phyloP scores from a whole-genome alignment of 495 filamentous ascomycete genomes.

The Trichoderma erinaceum region DNA sequence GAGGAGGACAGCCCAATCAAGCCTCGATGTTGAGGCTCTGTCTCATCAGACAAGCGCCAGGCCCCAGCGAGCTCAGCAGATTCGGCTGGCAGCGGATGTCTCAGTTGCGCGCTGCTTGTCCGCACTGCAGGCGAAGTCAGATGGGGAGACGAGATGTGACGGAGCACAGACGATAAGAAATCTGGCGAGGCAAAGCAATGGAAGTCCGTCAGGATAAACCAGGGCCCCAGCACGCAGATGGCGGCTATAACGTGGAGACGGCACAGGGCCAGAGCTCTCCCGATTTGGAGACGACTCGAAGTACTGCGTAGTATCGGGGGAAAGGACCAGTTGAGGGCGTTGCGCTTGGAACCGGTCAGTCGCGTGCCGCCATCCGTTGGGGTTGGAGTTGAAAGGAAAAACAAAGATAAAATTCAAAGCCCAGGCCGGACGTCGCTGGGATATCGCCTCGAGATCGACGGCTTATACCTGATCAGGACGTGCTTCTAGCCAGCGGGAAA shows the following conservation, averaged over 20 bases:
- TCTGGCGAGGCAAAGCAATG: background rate
- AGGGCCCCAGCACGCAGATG: slow-evolving; percentile 6
- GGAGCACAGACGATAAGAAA: background rate
- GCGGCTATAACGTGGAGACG: slow-evolving; percentile 10
- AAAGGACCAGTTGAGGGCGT: slow-evolving; percentile 6
- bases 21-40: background rate
- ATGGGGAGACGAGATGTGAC: background rate
- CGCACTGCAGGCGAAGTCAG: background rate
- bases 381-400: background rate
- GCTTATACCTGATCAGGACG: too few relatives aligned
- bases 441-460: background rate
- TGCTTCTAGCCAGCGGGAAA: background rate
- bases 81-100: slow-evolving; percentile 5
- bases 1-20: background rate
- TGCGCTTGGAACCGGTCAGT: slow-evolving; percentile 1
- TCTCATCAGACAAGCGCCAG: background rate
- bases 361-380: slow-evolving; percentile 10
- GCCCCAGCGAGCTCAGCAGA: background rate
- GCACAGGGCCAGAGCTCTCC: background rate
- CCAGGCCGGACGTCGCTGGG: background rate
- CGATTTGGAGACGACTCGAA: background rate
- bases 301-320: background rate
- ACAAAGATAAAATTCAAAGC: background rate
- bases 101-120: background rate
- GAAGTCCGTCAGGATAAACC: background rate